Evolutionary conservation across 371 early-diverging fungal genomes (phyloP).

Genomic region (Fennellomyces sp.): DNA sequence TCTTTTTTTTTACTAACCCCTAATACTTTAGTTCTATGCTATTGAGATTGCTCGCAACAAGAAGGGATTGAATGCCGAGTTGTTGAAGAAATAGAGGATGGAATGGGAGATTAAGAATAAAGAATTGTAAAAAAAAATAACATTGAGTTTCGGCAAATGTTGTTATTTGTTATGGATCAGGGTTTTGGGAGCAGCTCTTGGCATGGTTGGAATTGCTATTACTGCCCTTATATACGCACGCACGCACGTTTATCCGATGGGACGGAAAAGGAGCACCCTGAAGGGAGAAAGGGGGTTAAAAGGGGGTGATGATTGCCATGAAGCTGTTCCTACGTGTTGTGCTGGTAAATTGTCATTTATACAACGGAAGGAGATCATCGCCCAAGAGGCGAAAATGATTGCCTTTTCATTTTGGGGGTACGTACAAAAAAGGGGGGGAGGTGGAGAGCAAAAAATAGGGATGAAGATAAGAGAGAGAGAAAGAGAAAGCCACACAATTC

Average conservation of each 20-base stretch:
- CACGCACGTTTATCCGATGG: constrained; percentile 6
- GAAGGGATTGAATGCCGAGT: constrained; percentile 70
- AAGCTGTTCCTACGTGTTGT: constrained; percentile 2
- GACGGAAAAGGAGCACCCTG: neutral
- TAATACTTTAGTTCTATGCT: constrained; percentile 85
- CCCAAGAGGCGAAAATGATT: too few species aligned
- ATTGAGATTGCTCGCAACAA: constrained; percentile 90
- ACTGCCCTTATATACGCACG: neutral
- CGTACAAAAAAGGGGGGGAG: neutral
- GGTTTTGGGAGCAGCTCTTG: too few species aligned
- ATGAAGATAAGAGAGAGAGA: neutral
- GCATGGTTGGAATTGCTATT: neutral
- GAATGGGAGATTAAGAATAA: neutral
- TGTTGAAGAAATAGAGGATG: constrained; percentile 13
- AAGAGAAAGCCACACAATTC: constrained; percentile 1
- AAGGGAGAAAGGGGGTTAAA: neutral
- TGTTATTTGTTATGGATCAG: too few species aligned
- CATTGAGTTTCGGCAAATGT: too few species aligned
- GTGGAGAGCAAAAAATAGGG: too few species aligned
- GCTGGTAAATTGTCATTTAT: neutral
- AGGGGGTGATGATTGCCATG: neutral
- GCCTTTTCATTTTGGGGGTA: too few species aligned
- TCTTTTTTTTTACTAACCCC: too few species aligned
- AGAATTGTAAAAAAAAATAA: neutral
- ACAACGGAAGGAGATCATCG: neutral